A percentile compares a stretch with the other conserved stretches of the same genome.
These are phyloP conservation scores for Aaosphaeria arxii DNA, from an alignment of 2,329 filamentous ascomycete genomes.

Conservation along the genomic window DNA sequence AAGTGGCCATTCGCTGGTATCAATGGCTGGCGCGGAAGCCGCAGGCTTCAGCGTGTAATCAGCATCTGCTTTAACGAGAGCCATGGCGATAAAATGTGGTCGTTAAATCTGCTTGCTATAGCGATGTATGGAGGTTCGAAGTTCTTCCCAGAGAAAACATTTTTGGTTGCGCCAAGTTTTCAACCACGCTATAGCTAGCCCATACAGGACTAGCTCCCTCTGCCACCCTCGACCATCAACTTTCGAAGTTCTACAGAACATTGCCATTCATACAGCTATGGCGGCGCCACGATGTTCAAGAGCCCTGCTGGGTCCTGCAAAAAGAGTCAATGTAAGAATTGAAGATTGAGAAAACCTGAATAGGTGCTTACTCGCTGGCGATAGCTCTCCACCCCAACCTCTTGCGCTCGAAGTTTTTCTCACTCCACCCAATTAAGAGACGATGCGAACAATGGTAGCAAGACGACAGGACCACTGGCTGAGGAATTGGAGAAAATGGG, in stretches of 20 bases:
- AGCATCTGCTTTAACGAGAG: slow-evolving; percentile 37
- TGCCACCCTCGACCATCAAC: not conserved
- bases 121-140: too few relatives aligned
- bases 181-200: not conserved
- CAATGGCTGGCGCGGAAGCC: slow-evolving; percentile 70
- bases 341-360: slow-evolving; percentile 15
- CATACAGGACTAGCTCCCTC: not conserved
- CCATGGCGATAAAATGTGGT: slow-evolving; percentile 23
- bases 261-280: slow-evolving; percentile 8
- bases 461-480: slow-evolving; percentile 14
- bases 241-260: not conserved
- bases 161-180: too few relatives aligned
- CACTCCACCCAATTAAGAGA: slow-evolving; percentile 14
- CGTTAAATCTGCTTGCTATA: not conserved
- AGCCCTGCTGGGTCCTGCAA: slow-evolving; percentile 42
- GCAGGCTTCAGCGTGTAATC: slow-evolving; percentile 93
- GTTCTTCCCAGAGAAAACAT: too few relatives aligned
- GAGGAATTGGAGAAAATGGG: slow-evolving; percentile 24
- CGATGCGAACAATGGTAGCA: slow-evolving; percentile 8
- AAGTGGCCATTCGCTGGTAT: slow-evolving; percentile 89
- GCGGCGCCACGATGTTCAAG: slow-evolving; percentile 43
- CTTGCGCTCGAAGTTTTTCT: slow-evolving; percentile 21
- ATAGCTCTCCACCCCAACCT: slow-evolving; percentile 15
- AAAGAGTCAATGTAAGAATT: slow-evolving; percentile 40
- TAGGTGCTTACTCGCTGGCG: too few relatives aligned